These are phyloP conservation scores for Penicillium goetzii DNA, from an alignment of 495 filamentous ascomycete genomes.

Conservation along the genomic window DNA sequence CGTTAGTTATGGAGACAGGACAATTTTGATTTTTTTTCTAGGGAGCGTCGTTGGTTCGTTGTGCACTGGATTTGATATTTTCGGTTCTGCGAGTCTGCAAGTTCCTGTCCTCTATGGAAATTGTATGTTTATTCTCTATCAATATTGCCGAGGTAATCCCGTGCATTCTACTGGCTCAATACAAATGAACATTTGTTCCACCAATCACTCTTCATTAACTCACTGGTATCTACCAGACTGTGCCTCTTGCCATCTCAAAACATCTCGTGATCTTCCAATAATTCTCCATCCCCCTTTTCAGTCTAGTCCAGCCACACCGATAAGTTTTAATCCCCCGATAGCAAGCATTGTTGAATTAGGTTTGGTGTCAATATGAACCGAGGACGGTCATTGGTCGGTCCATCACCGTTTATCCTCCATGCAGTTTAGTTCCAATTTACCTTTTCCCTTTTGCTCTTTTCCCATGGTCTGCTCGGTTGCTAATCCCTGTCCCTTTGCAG, in stretches of 20 bases:
- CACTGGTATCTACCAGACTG: background rate
- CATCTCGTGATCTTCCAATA: too few species aligned
- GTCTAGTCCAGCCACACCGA: conserved; percentile 5
- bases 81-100: background rate
- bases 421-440: background rate
- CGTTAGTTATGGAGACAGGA: background rate
- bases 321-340: background rate
- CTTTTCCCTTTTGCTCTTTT: background rate
- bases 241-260: too few species aligned
- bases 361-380: background rate
- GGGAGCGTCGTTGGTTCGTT: background rate
- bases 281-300: background rate
- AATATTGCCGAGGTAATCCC: background rate
- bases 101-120: too few species aligned
- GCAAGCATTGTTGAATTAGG: background rate
- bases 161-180: background rate
- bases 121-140: background rate
- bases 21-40: background rate
- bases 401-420: background rate
- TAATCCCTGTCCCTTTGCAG: conserved; percentile 9
- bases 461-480: background rate
- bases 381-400: background rate
- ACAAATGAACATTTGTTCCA: background rate
- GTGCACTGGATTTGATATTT: background rate
- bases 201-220: background rate